phyloP scores from a whole-genome alignment of 2,329 filamentous ascomycete genomes.

The Penicillium paneum region DNA sequence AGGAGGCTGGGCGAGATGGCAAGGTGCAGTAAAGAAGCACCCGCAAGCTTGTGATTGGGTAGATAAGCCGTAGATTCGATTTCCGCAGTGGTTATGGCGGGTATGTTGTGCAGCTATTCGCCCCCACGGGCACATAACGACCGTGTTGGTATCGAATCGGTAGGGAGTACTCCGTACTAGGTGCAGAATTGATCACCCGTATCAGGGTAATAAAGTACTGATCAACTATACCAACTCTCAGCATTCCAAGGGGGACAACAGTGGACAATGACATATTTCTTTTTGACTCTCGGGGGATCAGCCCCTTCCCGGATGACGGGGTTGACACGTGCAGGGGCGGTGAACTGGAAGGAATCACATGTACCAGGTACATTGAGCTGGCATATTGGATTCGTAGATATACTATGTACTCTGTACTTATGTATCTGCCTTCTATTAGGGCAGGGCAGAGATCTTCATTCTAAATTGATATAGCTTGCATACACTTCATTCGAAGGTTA shows the following conservation, averaged over 20 bases:
- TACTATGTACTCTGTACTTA: not conserved
- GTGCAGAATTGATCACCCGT: conserved; percentile 2
- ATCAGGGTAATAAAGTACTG: not conserved
- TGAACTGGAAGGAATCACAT: not conserved
- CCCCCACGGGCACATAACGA: conserved; percentile 13
- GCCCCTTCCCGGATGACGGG: conserved; percentile 3
- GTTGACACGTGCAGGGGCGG: conserved; percentile 16
- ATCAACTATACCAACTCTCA: not conserved
- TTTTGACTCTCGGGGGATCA: conserved; percentile 9
- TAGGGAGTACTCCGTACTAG: not conserved
- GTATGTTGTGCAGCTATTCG: conserved; percentile 24
- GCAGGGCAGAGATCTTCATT: too few species aligned
- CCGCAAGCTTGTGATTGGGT: conserved; percentile 15
- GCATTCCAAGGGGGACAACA: not conserved
- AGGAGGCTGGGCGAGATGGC: conserved; percentile 30
- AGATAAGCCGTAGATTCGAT: conserved; percentile 5
- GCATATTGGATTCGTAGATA: not conserved
- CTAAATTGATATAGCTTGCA: not conserved
- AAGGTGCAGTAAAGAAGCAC: conserved; percentile 22
- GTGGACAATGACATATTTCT: conserved; percentile 2
- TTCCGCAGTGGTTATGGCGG: conserved; percentile 9
- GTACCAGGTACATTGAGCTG: not conserved
- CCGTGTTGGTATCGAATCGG: conserved; percentile 14
- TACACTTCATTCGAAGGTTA: too few species aligned
- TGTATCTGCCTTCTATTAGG: not conserved